Conservation (phyloP, 345 rosid species). For the Heritiera littoralis region DNA sequence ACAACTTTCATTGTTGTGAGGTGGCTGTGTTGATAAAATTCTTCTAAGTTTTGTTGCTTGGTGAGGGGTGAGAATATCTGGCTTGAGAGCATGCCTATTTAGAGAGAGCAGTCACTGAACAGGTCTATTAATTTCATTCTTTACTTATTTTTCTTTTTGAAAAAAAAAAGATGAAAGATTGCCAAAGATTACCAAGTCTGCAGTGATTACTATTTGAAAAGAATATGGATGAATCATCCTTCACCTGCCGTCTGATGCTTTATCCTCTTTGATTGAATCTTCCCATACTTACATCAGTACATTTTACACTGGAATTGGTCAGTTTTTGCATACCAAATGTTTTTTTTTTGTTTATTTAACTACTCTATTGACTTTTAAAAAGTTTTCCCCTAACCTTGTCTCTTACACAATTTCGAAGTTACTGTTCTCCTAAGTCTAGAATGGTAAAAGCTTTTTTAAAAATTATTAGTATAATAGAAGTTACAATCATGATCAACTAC, state of each 20-base stretch:
- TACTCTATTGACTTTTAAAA: no score
- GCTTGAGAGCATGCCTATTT: constrained; percentile 1
- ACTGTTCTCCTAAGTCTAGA: no score
- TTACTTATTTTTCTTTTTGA: not conserved
- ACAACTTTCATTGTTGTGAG: not conserved
- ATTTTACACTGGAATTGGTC: not conserved
- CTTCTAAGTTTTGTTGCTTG: not conserved
- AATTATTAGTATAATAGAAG: no score
- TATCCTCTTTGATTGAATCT: not conserved
- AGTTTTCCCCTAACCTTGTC: no score
- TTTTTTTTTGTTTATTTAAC: no score
- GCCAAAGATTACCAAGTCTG: constrained; percentile 11
- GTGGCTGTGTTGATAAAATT: no score
- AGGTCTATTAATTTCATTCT: not conserved
- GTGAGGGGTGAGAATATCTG: not conserved
- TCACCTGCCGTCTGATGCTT: not conserved
- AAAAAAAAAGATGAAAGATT: no score
- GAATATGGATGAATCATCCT: not conserved
- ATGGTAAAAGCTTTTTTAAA: no score
- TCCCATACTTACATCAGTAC: not conserved
- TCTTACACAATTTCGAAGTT: no score
- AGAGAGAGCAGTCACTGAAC: not conserved
- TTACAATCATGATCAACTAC: no score
- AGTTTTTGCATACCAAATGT: not conserved
- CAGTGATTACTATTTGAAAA: not conserved